These are phyloP conservation scores for Pyrrhoderma lamaoense DNA, from an alignment of 1,284 basidiomycete species.

Conservation along the genomic window DNA sequence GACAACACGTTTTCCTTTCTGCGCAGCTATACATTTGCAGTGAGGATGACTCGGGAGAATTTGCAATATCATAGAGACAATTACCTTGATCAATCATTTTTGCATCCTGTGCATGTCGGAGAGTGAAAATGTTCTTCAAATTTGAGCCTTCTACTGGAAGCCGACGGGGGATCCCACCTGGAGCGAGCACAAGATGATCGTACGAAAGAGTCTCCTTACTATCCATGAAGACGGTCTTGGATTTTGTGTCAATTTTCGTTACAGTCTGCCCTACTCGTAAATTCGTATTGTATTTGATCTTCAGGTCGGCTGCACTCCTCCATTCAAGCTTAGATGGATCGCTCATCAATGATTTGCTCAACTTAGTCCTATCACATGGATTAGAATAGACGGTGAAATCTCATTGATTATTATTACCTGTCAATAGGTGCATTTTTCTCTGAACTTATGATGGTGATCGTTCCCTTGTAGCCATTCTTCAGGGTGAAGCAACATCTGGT, in stretches of 20 bases:
- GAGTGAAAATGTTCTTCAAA: slow-evolving; percentile 72
- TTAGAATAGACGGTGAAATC: background rate
- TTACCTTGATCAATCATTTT: slow-evolving; percentile 69
- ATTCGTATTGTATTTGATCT: slow-evolving; percentile 75
- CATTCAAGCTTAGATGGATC: slow-evolving; percentile 74
- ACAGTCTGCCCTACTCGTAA: slow-evolving; percentile 65
- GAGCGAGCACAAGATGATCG: slow-evolving; percentile 67
- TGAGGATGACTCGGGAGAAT: too few species aligned
- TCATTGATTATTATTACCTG: slow-evolving; percentile 37
- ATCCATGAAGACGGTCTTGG: slow-evolving; percentile 57
- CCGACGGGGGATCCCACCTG: slow-evolving; percentile 59
- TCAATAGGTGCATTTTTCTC: slow-evolving; percentile 85
- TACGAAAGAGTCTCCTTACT: slow-evolving; percentile 56
- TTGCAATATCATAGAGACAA: slow-evolving; percentile 13
- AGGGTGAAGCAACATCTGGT: slow-evolving; percentile 26
- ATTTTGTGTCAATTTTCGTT: slow-evolving; percentile 55
- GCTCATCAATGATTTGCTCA: slow-evolving; percentile 82
- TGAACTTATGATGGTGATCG: slow-evolving; percentile 75
- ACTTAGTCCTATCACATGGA: slow-evolving; percentile 58
- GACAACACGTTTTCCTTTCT: slow-evolving; percentile 72
- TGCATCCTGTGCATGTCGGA: slow-evolving; percentile 69
- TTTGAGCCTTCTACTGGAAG: slow-evolving; percentile 77
- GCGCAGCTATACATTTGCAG: slow-evolving; percentile 40
- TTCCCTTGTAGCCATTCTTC: slow-evolving; percentile 65
- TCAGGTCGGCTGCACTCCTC: slow-evolving; percentile 66